Percentiles rank a stretch among this genome's conserved stretches.
Conservation (phyloP, 2,329 filamentous ascomycete genomes). For the Claviceps spartinae region DNA sequence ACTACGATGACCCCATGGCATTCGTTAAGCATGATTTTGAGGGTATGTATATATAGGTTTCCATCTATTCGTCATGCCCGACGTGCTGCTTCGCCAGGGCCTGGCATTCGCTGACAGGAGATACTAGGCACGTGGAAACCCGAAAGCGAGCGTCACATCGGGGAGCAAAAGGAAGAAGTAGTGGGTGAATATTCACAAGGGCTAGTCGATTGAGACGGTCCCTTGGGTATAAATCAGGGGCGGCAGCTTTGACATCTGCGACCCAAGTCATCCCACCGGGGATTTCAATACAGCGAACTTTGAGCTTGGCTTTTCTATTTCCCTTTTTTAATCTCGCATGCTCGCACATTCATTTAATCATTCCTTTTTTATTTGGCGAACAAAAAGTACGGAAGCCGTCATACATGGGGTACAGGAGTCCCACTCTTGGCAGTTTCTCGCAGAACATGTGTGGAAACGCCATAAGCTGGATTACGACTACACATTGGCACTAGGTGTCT, state of each 20-base stretch:
- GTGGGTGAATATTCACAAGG: background rate
- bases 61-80: background rate
- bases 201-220: background rate
- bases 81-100: background rate
- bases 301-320: background rate
- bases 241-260: background rate
- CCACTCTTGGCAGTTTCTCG: background rate
- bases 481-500: background rate
- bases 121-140: slow-evolving; percentile 60
- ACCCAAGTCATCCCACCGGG: background rate
- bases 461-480: background rate
- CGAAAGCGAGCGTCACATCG: slow-evolving; percentile 56
- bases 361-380: background rate
- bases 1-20: slow-evolving; percentile 84
- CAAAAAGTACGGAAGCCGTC: background rate
- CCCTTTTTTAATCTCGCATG: background rate
- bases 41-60: slow-evolving; percentile 40
- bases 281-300: background rate
- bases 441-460: background rate
- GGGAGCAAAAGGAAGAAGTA: slow-evolving; percentile 24
- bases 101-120: slow-evolving; percentile 9
- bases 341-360: background rate
- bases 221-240: no score
- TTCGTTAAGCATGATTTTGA: slow-evolving; percentile 97
- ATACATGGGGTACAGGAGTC: no score